Evolutionary conservation across 1,284 basidiomycete genomes (phyloP), one percentile per base, ranked within the genome.

Genomic region (Ustilago loliicola): DNA sequence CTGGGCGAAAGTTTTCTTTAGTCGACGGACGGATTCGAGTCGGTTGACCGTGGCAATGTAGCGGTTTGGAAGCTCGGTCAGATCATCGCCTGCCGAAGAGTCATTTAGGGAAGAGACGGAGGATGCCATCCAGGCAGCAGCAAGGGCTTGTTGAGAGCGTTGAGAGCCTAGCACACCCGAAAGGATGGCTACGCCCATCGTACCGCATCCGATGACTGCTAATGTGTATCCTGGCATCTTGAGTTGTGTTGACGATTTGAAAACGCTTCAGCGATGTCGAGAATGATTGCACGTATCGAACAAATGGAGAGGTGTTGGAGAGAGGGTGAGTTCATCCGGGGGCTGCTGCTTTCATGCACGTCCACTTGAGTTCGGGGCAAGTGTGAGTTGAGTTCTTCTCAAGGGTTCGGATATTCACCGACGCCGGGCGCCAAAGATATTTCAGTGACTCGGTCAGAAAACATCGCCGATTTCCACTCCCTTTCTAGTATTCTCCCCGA

Each of bases 131-230:
- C 66, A 67, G 19, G 72, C 61, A 10, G 66, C 54, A 48, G 62
- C 66, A 13, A 59, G 36, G 10, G 63, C 64, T 29, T 67, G 62
- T 36, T 74, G 71, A 21, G 58, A 59, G 11, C 63, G 71, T 65
- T 66, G 83, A 48, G 77, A 88, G 81, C 79, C 88, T 55, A 96
- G 88, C 47, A 96, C 91, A 61, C 95, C 97, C 32, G 96, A 97
- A 54, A 97, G 91, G 86, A 99, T 91, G 69, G 97, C 95, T 77
- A 98, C 89, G 66, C 97, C 97, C 97, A 99, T 99, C 8, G 97
- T 99, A 66, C 97, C 97, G 88, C 97, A 99, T 4, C 80, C 85
- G 42, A 86, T 82, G 45, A 86, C 73, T 52, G 80, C 72, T 36
- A 86, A 67, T 54, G 84, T 85, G 59, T 83, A 80, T 3, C 72